These are phyloP conservation scores for Quercus suber DNA, from an alignment of 306 rosid species.

Conservation along the genomic window DNA sequence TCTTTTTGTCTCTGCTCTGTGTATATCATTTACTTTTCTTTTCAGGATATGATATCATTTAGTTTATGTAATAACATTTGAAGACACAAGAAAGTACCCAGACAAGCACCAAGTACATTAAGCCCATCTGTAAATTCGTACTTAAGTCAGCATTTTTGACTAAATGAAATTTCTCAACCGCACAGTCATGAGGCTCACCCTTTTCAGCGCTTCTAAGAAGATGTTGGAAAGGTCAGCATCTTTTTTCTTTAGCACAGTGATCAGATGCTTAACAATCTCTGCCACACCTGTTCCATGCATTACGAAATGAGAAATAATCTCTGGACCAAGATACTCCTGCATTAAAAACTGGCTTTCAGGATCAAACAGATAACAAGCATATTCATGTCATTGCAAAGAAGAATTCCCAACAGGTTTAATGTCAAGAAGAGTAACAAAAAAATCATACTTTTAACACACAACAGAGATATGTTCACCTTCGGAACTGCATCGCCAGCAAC, in stretches of 20 bases:
- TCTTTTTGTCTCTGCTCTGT: background rate
- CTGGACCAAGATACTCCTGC: slow-evolving; percentile 90
- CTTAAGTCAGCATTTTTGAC: background rate
- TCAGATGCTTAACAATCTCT: slow-evolving; percentile 72
- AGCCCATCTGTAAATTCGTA: slow-evolving; percentile 10
- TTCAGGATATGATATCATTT: background rate
- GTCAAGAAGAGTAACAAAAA: background rate
- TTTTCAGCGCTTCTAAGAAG: slow-evolving; percentile 84
- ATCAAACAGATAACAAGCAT: slow-evolving; percentile 8
- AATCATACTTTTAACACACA: background rate
- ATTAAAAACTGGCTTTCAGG: slow-evolving; percentile 20
- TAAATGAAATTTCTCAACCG: background rate
- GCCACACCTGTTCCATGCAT: slow-evolving; percentile 77
- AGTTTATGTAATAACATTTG: background rate
- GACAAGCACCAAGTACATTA: background rate
- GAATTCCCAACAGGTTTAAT: background rate
- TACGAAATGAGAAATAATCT: slow-evolving; percentile 74
- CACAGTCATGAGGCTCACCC: slow-evolving; percentile 38
- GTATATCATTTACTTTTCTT: background rate
- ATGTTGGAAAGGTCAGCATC: slow-evolving; percentile 52
- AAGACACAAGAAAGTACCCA: background rate
- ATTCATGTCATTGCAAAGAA: background rate
- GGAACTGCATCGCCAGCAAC: slow-evolving; percentile 56
- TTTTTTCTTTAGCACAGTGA: slow-evolving; percentile 63
- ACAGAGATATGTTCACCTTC: slow-evolving; percentile 46